Base-by-base conservation (phyloP, 441 rosid species). In the Omphalea diandra region DNA sequence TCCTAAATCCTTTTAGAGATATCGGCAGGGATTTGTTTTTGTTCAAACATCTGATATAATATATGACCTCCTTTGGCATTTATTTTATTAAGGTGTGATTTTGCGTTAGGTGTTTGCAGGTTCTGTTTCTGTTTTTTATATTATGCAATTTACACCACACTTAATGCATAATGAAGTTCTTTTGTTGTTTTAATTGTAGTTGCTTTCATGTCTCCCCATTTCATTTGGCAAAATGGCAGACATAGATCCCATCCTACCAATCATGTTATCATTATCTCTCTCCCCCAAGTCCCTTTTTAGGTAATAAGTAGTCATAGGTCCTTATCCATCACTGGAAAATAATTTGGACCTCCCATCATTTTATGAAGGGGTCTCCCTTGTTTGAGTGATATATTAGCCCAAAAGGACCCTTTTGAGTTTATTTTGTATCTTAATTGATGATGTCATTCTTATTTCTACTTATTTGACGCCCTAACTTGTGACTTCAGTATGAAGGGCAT, bases 31-130 rank as follows among this genome's bases (percentile, higher is more conserved):
- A 20, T 54, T 10, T 60, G 4, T 67, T 63, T 27, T 49, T 10
- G 38, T 22, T 74, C 14, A 33, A 54, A 40, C 49, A 61, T 61
- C 61, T 17, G n/a, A 62, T 47, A 41, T 41, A 55, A 33, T 17
- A 27, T 40, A 20, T 18, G 6, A 9, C 57, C 65, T 68, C 18
- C 43, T n/a, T n/a, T n/a, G n/a, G 41, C n/a, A 44, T 68, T 57
- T 44, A 57, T 57, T 43, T 57, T 57, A 32, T 27, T 15, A 43
- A 35, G 54, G 4, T 17, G 11, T 26, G 20, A 22, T 29, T 20
- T 2, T 24, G 18, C 24, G 52, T 35, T 36, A 15, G 33, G 33
- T 43, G 20, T 20, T 29, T 43, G 8, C 4, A 29, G 10, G 55
- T 8, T 18, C 49, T 18, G n/a, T 44, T 56, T 41, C 4, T 27